These are phyloP conservation scores for Dryadomyces quercus-mongolicae DNA, from an alignment of 2,329 filamentous ascomycete genomes.

Conservation along the genomic window DNA sequence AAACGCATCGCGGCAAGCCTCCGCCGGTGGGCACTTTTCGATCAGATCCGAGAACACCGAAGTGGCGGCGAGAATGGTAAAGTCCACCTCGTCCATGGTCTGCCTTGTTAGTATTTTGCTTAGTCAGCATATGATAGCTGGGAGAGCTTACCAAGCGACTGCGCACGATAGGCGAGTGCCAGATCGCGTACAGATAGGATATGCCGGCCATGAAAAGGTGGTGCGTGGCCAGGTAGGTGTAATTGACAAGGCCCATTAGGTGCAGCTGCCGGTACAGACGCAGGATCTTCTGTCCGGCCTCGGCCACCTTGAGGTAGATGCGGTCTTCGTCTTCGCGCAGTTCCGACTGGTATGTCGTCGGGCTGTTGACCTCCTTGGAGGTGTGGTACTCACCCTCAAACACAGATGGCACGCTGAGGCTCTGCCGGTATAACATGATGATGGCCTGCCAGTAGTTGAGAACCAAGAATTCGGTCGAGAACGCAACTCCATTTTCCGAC, in stretches of 20 bases:
- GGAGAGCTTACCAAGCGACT: conserved; percentile 59
- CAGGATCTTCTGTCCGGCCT: conserved; percentile 86
- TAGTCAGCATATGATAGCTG: background rate
- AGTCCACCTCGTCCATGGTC: conserved; percentile 94
- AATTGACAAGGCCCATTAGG: conserved; percentile 79
- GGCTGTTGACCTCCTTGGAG: conserved; percentile 51
- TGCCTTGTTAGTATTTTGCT: conserved; percentile 23
- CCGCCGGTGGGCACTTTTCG: conserved; percentile 87
- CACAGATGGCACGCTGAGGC: conserved; percentile 71
- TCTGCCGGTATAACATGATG: conserved; percentile 90
- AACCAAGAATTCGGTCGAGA: conserved; percentile 81
- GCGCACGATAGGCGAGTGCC: conserved; percentile 85
- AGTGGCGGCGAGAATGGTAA: conserved; percentile 84
- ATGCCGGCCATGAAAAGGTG: conserved; percentile 96
- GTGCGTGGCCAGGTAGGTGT: conserved; percentile 90
- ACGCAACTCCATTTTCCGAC: conserved; percentile 72
- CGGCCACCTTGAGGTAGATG: conserved; percentile 88
- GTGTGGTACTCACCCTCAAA: conserved; percentile 69
- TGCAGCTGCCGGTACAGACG: conserved; percentile 86
- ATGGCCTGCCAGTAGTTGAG: conserved; percentile 97
- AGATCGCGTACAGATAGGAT: conserved; percentile 92
- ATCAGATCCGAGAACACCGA: conserved; percentile 87
- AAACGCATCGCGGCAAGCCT: conserved; percentile 89
- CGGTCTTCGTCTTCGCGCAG: conserved; percentile 73
- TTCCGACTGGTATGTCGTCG: conserved; percentile 50